Evolutionary conservation across 768 basidiomycete species (phyloP).

Genomic region (Daedaleopsis sinensis): DNA sequence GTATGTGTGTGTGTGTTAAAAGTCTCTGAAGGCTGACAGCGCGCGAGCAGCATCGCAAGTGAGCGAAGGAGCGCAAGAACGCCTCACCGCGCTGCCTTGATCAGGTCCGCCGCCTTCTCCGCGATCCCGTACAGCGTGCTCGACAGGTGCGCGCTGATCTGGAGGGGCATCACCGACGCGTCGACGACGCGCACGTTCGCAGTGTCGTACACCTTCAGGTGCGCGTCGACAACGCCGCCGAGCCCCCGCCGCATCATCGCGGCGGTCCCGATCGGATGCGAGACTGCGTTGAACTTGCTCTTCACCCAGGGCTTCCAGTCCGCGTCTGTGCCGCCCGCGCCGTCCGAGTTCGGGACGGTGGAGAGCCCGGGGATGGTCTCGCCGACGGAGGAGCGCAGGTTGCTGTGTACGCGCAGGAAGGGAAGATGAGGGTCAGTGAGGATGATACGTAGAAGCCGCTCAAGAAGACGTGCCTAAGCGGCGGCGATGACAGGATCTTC

Average conservation of each 20-base stretch:
- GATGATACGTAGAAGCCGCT: too few species aligned
- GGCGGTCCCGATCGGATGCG: slow-evolving; percentile 51
- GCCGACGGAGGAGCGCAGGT: slow-evolving; percentile 28
- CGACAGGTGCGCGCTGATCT: slow-evolving; percentile 49
- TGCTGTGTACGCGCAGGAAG: neutral
- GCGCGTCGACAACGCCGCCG: slow-evolving; percentile 52
- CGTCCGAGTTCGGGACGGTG: slow-evolving; percentile 43
- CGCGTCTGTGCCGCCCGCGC: slow-evolving; percentile 46
- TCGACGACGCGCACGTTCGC: slow-evolving; percentile 59
- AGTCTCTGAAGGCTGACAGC: too few species aligned
- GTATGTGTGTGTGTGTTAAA: too few species aligned
- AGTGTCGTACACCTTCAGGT: slow-evolving; percentile 55
- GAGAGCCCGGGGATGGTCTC: slow-evolving; percentile 46
- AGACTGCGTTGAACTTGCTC: slow-evolving; percentile 43
- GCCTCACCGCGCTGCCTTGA: slow-evolving; percentile 38
- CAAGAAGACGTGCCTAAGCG: slow-evolving; percentile 39
- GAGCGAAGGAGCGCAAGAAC: too few species aligned
- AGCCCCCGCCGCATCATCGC: slow-evolving; percentile 34
- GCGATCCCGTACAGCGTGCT: slow-evolving; percentile 40
- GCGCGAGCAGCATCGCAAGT: too few species aligned
- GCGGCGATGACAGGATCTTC: slow-evolving; percentile 42
- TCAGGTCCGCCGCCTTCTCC: slow-evolving; percentile 36
- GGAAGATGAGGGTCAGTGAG: too few species aligned
- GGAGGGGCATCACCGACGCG: slow-evolving; percentile 55
- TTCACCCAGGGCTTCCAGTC: slow-evolving; percentile 47